Conservation (phyloP, 2,329 filamentous ascomycete genomes). For the Aureobasidium uvarum region DNA sequence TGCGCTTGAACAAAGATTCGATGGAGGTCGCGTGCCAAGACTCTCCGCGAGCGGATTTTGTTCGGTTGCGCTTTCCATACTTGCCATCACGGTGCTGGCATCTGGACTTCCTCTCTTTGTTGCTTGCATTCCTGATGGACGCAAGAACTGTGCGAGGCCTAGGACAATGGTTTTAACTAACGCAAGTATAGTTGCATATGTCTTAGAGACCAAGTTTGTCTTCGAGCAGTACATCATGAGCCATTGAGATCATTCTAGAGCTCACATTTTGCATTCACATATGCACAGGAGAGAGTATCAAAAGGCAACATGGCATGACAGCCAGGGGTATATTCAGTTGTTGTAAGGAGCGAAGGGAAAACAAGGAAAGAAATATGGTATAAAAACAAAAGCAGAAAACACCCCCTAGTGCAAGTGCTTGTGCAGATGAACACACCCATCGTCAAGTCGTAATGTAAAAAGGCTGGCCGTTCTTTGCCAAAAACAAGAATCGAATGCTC, state of each 20-base stretch:
- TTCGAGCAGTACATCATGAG: not conserved
- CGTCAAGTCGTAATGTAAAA: conserved; percentile 19
- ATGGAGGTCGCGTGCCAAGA: conserved; percentile 10
- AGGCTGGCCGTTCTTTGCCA: not conserved
- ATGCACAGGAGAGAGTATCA: not conserved
- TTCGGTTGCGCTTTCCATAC: conserved; percentile 28
- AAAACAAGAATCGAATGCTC: conserved; percentile 8
- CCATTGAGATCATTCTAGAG: not conserved
- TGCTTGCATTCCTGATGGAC: not conserved
- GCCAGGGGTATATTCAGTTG: conserved; percentile 30
- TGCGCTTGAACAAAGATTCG: conserved; percentile 21
- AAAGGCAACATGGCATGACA: conserved; percentile 12
- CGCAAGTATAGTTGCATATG: not conserved
- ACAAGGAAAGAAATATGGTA: conserved; percentile 10
- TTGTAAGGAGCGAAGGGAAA: conserved; percentile 27
- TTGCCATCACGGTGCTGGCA: not conserved
- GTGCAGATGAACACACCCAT: not conserved
- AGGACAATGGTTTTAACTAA: too few species aligned
- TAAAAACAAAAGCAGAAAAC: conserved; percentile 14
- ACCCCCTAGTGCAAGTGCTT: conserved; percentile 22
- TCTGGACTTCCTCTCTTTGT: not conserved
- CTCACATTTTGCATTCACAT: not conserved
- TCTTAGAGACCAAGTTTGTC: not conserved
- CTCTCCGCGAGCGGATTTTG: conserved; percentile 6
- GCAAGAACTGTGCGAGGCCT: not conserved